phyloP scores from a whole-genome alignment of 2,329 filamentous ascomycete species.

The Penicillium sp. region DNA sequence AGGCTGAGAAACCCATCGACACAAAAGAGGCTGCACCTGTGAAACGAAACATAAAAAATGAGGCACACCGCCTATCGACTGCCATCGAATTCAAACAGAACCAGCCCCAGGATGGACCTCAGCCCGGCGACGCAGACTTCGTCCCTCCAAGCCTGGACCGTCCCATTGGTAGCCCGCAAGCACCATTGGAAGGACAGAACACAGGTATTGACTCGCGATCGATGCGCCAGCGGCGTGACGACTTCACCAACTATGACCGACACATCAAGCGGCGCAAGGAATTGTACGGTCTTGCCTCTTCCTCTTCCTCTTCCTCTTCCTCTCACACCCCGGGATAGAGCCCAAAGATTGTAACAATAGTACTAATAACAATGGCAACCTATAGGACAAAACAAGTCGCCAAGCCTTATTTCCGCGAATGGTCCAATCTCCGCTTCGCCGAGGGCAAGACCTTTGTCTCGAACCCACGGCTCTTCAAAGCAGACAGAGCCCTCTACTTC shows the following conservation, averaged over 20 bases:
- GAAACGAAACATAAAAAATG: background rate
- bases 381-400: slow-evolving; percentile 69
- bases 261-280: slow-evolving; percentile 73
- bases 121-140: slow-evolving; percentile 45
- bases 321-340: no score
- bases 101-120: slow-evolving; percentile 17
- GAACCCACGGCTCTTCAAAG: slow-evolving; percentile 78
- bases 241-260: slow-evolving; percentile 82
- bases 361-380: slow-evolving; percentile 5
- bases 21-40: background rate
- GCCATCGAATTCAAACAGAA: slow-evolving; percentile 32
- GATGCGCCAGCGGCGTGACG: slow-evolving; percentile 66
- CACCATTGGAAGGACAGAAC: slow-evolving; percentile 77
- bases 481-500: slow-evolving; percentile 82
- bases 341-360: background rate
- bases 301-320: background rate
- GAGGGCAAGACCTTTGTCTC: slow-evolving; percentile 90
- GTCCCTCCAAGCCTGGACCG: slow-evolving; percentile 57
- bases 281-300: slow-evolving; percentile 54
- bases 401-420: slow-evolving; percentile 94
- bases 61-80: slow-evolving; percentile 7
- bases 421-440: slow-evolving; percentile 76
- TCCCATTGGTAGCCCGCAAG: slow-evolving; percentile 76
- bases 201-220: slow-evolving; percentile 69
- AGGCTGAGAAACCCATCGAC: slow-evolving; percentile 4